Evolutionary conservation across 1,284 basidiomycete genomes (phyloP), one percentile per base, ranked within the genome.

Genomic region (Schizopora paradoxa): DNA sequence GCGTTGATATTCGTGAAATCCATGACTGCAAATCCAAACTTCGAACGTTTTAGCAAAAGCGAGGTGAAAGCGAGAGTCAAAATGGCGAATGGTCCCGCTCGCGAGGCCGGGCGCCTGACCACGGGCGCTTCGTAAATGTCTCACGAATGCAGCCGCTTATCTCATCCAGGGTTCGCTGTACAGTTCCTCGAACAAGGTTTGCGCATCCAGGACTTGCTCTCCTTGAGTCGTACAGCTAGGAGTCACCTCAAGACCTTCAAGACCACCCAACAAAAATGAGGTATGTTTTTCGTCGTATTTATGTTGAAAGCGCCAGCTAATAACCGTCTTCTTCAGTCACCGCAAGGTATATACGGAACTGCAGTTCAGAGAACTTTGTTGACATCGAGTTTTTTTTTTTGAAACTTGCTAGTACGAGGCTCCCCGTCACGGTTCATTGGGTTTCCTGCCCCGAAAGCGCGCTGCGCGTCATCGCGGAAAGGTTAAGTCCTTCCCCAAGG

Each of bases 401-500:
- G n/a, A 39, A 45, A 19, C n/a, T n/a, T 23, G 34, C 35, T 62
- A 94, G 90, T 95, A 85, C 75, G 91, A 95, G 83, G 91, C 90
- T 58, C 91, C 91, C 64, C 90, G 91, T 66, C 89, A 92, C 69
- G 91, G 91, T 63, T 94, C 91, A 56, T 81, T 95, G 60, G 91
- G 89, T 62, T 91, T 91, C 74, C 79, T 96, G 56, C 93, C 93
- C 63, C 82, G 88, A 67, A 97, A 97, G 78, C 85, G 93, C 66
- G 80, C 93, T 54, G 91, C 93, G 58, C 86, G 92, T 66, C 93
- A 96, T 73, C 87, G 93, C 61, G 93, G 93, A 69, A 93, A 93
- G 79, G 91, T 95, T 71, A 97, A 97, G 83, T 83, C 92, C 53
- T 97, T 97, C 84, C 93, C 94, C 64, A 91, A 85, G 83, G 90